Evolutionary conservation across 768 basidiomycete genomes (phyloP).

Genomic region (Russula compacta): DNA sequence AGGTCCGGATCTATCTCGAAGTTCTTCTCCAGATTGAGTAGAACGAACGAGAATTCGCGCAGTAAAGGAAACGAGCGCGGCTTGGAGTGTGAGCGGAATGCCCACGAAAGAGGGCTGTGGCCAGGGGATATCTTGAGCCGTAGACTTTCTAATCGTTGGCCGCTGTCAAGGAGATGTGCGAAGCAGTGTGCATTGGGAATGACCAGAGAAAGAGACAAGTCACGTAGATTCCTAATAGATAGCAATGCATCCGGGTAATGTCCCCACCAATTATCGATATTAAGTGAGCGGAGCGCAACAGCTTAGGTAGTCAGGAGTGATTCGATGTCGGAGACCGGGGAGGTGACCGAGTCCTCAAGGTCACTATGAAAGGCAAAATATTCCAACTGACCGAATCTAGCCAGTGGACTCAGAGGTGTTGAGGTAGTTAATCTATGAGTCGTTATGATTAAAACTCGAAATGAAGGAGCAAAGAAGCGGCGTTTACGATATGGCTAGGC

Average conservation of each 20-base stretch:
- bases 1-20: not conserved
- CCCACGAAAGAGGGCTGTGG: too few relatives aligned
- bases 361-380: not conserved
- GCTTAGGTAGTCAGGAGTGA: not conserved
- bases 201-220: not conserved
- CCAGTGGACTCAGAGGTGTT: not conserved
- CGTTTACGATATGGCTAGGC: not conserved
- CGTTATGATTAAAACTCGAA: too few relatives aligned
- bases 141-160: not conserved
- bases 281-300: not conserved
- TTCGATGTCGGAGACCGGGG: too few relatives aligned
- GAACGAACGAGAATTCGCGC: not conserved
- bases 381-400: not conserved
- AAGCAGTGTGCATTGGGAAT: not conserved
- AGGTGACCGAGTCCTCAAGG: too few relatives aligned
- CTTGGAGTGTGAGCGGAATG: too few relatives aligned
- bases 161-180: not conserved
- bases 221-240: not conserved
- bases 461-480: not conserved
- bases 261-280: not conserved
- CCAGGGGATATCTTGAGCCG: not conserved
- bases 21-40: not conserved
- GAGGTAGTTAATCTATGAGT: not conserved
- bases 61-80: too few relatives aligned
- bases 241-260: not conserved